These are phyloP conservation scores for Medicago ruthenica DNA, from an alignment of 306 rosid genomes.

Conservation along the genomic window DNA sequence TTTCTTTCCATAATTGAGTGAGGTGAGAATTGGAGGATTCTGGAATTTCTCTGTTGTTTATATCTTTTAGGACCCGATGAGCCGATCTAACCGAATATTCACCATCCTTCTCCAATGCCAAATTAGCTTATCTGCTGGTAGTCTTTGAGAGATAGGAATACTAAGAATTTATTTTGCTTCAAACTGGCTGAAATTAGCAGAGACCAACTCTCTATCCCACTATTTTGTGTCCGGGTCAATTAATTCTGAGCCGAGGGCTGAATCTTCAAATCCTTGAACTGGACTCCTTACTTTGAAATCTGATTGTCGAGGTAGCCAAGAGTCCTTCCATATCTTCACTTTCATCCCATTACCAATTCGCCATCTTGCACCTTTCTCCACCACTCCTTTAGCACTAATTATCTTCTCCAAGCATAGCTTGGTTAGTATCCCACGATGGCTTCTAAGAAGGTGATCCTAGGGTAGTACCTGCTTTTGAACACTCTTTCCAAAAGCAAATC, in stretches of 20 bases:
- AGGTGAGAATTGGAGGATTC: neutral
- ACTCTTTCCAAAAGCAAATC: neutral
- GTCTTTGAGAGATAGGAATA: no score
- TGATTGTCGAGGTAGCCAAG: neutral
- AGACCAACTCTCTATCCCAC: neutral
- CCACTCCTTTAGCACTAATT: neutral
- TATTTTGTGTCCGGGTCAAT: neutral
- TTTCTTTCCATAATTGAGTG: neutral
- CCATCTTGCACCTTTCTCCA: neutral
- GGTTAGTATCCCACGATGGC: neutral
- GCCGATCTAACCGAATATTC: no score
- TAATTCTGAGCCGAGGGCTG: neutral
- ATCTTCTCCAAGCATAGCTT: constrained; percentile 1
- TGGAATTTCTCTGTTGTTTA: no score
- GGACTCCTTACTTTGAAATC: neutral
- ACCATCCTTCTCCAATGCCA: no score
- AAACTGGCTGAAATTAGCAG: neutral
- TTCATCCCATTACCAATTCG: neutral
- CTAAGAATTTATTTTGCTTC: neutral
- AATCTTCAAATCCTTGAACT: neutral
- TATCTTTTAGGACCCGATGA: neutral
- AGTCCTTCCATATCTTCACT: neutral
- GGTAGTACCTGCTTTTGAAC: neutral
- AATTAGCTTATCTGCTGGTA: no score
- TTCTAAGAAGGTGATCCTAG: neutral